Evolutionary conservation across 805 yeast genomes (phyloP).

Genomic region (Jamesozyma gamospora): DNA sequence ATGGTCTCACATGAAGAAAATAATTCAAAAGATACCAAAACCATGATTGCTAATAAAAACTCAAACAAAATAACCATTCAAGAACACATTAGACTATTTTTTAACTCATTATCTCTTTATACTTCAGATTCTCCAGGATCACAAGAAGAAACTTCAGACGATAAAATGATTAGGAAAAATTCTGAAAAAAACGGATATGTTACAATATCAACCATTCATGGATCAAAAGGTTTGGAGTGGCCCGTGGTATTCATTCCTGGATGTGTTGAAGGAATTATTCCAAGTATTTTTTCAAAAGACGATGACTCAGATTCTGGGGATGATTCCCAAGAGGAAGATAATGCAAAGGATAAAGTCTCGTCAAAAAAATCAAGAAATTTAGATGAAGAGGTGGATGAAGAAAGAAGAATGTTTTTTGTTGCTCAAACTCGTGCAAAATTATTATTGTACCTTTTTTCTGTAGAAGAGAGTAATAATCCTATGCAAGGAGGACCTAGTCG

Average conservation of each 20-base stretch:
- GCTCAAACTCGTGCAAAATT: slow-evolving; percentile 77
- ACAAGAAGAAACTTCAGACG: slow-evolving; percentile 9
- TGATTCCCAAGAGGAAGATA: slow-evolving; percentile 10
- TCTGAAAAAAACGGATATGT: slow-evolving; percentile 29
- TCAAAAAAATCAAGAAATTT: slow-evolving; percentile 4
- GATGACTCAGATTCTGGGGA: slow-evolving; percentile 18
- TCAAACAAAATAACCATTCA: background rate
- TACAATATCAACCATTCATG: slow-evolving; percentile 75
- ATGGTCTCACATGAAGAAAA: background rate
- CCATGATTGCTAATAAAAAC: background rate
- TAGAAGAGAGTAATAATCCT: slow-evolving; percentile 17
- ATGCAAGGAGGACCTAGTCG: slow-evolving; percentile 22
- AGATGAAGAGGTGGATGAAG: slow-evolving; percentile 46
- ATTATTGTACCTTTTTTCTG: slow-evolving; percentile 36
- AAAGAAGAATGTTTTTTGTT: slow-evolving; percentile 76
- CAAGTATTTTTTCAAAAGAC: slow-evolving; percentile 37
- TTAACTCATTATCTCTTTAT: slow-evolving; percentile 31
- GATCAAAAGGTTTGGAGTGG: slow-evolving; percentile 94
- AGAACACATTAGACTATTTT: slow-evolving; percentile 25
- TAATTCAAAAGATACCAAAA: background rate
- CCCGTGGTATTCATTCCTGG: slow-evolving; percentile 81
- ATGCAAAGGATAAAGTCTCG: slow-evolving; percentile 9
- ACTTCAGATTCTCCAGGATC: slow-evolving; percentile 17
- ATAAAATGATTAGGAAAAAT: slow-evolving; percentile 7
- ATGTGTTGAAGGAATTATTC: slow-evolving; percentile 54